Percentiles rank a stretch among this genome's conserved stretches.
These are phyloP conservation scores for Paulownia fortunei DNA, from an alignment of 257 asterid genomes.

Conservation along the genomic window DNA sequence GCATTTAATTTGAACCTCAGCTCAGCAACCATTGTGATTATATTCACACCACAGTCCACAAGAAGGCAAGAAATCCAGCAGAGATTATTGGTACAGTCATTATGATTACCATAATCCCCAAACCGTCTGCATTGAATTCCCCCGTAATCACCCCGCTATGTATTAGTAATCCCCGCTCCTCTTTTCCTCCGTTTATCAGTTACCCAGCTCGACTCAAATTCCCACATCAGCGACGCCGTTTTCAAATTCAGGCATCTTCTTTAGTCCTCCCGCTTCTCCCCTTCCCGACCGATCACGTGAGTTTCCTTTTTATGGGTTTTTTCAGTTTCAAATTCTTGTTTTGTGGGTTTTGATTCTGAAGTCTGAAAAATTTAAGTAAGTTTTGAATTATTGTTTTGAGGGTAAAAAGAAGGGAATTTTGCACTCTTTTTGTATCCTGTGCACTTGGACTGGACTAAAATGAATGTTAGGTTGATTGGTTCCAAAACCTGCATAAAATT, in stretches of 20 bases:
- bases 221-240: conserved; percentile 33
- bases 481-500: neutral
- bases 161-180: conserved; percentile 24
- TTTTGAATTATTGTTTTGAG: neutral
- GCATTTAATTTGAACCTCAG: conserved; percentile 47
- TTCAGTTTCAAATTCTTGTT: neutral
- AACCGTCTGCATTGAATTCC: conserved; percentile 30
- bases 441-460: neutral
- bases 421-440: neutral
- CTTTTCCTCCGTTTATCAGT: conserved; percentile 21
- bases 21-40: conserved; percentile 35
- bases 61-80: conserved; percentile 27
- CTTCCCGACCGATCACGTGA: conserved; percentile 54
- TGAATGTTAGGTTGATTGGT: neutral
- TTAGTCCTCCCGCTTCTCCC: conserved; percentile 54
- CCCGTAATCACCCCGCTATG: conserved; percentile 28
- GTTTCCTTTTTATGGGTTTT: neutral
- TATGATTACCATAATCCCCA: conserved; percentile 43
- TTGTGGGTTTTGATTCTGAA: conserved; percentile 6
- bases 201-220: conserved; percentile 18
- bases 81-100: conserved; percentile 33
- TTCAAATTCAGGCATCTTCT: conserved; percentile 32
- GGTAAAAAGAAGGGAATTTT: neutral
- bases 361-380: neutral
- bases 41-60: conserved; percentile 32